Conservation (phyloP, 257 asterid species). For the Parsonsia alboflavescens region DNA sequence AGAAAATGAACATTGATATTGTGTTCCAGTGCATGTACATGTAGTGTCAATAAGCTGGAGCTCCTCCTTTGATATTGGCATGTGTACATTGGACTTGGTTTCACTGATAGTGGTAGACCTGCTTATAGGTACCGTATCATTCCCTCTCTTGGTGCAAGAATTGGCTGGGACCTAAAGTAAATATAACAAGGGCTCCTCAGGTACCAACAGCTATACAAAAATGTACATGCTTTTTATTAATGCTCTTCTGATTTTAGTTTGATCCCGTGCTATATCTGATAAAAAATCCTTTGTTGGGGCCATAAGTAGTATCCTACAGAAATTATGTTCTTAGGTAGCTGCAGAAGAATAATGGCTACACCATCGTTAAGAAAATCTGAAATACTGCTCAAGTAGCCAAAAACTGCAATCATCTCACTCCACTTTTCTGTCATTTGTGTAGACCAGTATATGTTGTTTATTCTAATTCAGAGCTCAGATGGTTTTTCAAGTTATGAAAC, state of each 20-base stretch:
- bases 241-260: background rate
- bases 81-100: conserved; percentile 12
- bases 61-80: background rate
- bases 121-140: conserved; percentile 76
- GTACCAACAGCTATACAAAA: conserved; percentile 24
- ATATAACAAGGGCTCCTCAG: conserved; percentile 98
- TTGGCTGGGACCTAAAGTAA: conserved; percentile 91
- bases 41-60: background rate
- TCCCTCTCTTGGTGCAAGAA: conserved; percentile 99
- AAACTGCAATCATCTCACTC: background rate
- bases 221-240: background rate
- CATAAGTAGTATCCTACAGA: background rate
- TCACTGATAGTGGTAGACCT: conserved; percentile 22
- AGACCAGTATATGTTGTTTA: background rate
- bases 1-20: conserved; percentile 11
- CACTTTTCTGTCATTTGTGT: background rate
- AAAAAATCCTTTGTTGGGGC: too few species aligned
- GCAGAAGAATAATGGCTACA: background rate
- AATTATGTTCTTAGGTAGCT: background rate
- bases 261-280: background rate
- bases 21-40: background rate
- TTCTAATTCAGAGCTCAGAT: too few species aligned
- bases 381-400: background rate
- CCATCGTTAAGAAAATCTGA: background rate
- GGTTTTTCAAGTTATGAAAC: background rate